Base-by-base conservation (phyloP, 805 yeast genomes). In the Saccharomycopsis malanga region DNA sequence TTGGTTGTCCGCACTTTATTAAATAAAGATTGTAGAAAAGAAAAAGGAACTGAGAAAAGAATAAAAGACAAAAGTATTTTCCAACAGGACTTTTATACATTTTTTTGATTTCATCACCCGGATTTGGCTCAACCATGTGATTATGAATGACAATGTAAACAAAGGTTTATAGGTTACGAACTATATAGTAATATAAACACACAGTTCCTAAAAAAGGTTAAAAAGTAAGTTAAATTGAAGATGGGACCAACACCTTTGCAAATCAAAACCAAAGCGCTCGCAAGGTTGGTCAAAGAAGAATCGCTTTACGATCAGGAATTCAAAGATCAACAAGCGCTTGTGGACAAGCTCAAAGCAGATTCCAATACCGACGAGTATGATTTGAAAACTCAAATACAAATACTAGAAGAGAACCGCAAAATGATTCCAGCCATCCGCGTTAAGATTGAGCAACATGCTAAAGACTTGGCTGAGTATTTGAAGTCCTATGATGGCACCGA, bases 241-340 rank as follows among this genome's bases (percentile, higher is more conserved):
- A 49, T 49, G 53, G 24, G 46, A 23, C 53, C 53, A 29, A 42
- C 43, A 9, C 21, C 44, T 14, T 27, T 84, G 35, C 84, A 82
- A 56, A 83, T 87, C 60, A 85, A 84, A 56, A 70, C 74, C 32
- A 77, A 74, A 49, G 88, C 95, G 1, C 68, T 87, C 43, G 71
- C 73, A 50, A 71, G 95, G 52, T 67, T 87, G 14, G 56, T 80
- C 34, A 83, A 83, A 54, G 95, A 87, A 59, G 79, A 79, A 52
- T 58, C 58, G 10, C 67, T 76, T 29, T 87, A 86, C 59, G 66
- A 71, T 22, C 67, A 71, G 46, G 95, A 86, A 56, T 68, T 75
- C 32, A 61, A 60, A 14, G 81, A 78, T 40, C 83, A 81, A 52
- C 65, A 71, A 38, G 61, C 61, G 6, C 65, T 63, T 47, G 71